Evolutionary conservation across 331 rosid genomes (phyloP).

Genomic region (Rhamnella rubrinervis): DNA sequence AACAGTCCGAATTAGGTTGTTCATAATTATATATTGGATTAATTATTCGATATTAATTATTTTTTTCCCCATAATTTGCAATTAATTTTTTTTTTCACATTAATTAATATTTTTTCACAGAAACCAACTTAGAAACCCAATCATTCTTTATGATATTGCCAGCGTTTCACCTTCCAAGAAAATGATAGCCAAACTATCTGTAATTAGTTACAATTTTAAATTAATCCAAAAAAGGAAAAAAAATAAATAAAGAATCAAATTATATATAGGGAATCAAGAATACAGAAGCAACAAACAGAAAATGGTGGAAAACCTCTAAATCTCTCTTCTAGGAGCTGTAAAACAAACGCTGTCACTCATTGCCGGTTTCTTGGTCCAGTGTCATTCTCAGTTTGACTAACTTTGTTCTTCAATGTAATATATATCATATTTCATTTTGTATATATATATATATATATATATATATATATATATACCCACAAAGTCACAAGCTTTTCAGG

Average conservation of each 20-base stretch:
- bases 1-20: too few relatives aligned
- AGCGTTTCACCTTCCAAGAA: conserved; percentile 30
- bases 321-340: conserved; percentile 3
- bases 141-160: background rate
- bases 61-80: too few relatives aligned
- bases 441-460: background rate
- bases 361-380: conserved; percentile 33
- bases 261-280: too few relatives aligned
- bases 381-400: conserved; percentile 30
- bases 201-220: background rate
- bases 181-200: conserved; percentile 36
- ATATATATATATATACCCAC: background rate
- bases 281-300: too few relatives aligned
- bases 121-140: too few relatives aligned
- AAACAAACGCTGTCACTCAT: conserved; percentile 25
- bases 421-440: background rate
- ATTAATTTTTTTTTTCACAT: too few relatives aligned
- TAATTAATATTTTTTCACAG: background rate
- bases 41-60: too few relatives aligned
- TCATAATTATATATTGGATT: too few relatives aligned
- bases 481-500: background rate
- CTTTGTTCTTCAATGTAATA: background rate
- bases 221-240: background rate
- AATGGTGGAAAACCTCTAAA: background rate
- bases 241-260: background rate